These are phyloP conservation scores for Cladobotryum mycophilum DNA, from an alignment of 2,329 filamentous ascomycete species.

Conservation along the genomic window DNA sequence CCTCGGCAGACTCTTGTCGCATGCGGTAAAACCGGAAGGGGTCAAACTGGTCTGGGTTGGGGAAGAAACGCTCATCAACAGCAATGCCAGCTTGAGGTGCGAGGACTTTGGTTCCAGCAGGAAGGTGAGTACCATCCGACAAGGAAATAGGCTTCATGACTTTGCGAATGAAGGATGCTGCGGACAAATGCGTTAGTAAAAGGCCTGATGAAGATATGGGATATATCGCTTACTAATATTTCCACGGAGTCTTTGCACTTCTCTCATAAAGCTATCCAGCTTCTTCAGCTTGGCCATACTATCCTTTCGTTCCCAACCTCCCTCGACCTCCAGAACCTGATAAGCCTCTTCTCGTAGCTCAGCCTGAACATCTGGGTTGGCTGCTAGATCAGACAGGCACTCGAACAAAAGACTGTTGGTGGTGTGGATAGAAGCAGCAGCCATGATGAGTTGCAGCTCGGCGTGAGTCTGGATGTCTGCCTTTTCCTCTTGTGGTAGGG, in stretches of 20 bases:
- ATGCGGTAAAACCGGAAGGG: conserved; percentile 43
- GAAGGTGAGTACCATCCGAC: conserved; percentile 39
- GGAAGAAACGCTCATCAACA: conserved; percentile 34
- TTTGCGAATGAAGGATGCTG: conserved; percentile 40
- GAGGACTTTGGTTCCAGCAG: conserved; percentile 36
- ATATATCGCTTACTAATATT: conserved; percentile 33
- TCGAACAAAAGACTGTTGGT: conserved; percentile 41
- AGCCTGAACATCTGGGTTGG: conserved; percentile 40
- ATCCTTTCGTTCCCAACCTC: conserved; percentile 36
- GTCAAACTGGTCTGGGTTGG: conserved; percentile 39
- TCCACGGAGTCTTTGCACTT: conserved; percentile 33
- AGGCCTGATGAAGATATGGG: background rate
- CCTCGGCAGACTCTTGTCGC: conserved; percentile 32
- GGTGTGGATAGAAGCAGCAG: conserved; percentile 40
- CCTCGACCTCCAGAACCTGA: conserved; percentile 34
- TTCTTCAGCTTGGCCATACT: conserved; percentile 39
- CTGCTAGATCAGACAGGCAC: conserved; percentile 44
- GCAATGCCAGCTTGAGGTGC: conserved; percentile 36
- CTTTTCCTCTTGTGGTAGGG: conserved; percentile 33
- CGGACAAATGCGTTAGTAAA: conserved; percentile 14
- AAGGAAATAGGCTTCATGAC: conserved; percentile 39
- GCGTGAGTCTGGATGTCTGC: conserved; percentile 32
- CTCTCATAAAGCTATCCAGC: conserved; percentile 45
- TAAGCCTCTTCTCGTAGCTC: conserved; percentile 44
- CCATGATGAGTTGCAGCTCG: conserved; percentile 38